Base-by-base conservation (phyloP, 2,329 filamentous ascomycete species). In the Aaosphaeria pasadenensis region DNA sequence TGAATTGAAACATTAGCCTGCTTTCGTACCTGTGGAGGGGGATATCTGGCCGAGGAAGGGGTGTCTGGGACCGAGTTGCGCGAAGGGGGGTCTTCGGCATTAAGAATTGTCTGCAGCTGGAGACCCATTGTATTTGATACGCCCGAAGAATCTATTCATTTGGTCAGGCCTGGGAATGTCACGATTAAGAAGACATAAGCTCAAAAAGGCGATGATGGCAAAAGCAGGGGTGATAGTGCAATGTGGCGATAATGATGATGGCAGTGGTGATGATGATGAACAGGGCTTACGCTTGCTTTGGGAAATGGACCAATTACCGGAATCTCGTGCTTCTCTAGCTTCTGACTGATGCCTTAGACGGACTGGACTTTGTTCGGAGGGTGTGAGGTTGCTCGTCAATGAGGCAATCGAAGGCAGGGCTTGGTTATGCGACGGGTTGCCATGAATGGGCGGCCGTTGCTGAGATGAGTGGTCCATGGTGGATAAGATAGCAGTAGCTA, bases 221-320 rank as follows among this genome's bases (percentile, higher is more conserved):
- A 41, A 24, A 41, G 7, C 39, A 24, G 17, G 17, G 17, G 17
- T 24, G 17, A 3, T 24, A 24, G 17, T 24, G 17, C 17, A 24
- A 24, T 24, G 17, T 24, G 17, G 17, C 17, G 17, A 24, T 24
- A 24, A 24, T 24, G 17, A 24, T 36, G 33, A 29, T 30, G 41
- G 30, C 17, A 24, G 30, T 30, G 41, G 24, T 17, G 41, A 43
- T 11, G 39, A 24, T 40, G 7, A 17, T 43, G 32, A 39, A 45
- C 42, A 39, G 51, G 38, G 45, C 64, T 63, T 69, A 81, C 80
- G 77, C 61, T 80, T 79, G 65, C 78, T 81, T 57, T 79, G 79
- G 50, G 79, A 77, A 58, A 81, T 78, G 45, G 79, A 81, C 79
- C 79, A 83, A 62, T 77, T 81, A 51, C 80, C 79, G 24, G 80